A percentile compares a stretch with the other conserved stretches of the same genome.
Evolutionary conservation across 2,329 filamentous ascomycete genomes (phyloP).

Genomic region (Rhynchosporium graminicola): DNA sequence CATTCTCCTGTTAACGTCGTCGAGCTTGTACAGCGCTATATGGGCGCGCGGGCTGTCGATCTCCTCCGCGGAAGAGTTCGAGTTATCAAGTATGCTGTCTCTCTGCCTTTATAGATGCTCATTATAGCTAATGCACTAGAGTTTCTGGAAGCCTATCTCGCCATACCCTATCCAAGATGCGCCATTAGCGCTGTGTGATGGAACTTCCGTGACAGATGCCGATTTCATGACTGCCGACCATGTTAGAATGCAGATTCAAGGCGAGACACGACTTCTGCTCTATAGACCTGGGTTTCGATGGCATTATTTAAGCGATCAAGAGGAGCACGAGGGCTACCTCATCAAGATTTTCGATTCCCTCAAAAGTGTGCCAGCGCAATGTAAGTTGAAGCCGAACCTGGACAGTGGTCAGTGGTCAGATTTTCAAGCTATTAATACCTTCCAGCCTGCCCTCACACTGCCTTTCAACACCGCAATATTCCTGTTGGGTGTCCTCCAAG

Average conservation of each 20-base stretch:
- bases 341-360: not conserved
- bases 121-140: not conserved
- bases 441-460: not conserved
- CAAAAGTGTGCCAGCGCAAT: not conserved
- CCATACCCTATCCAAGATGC: not conserved
- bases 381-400: not conserved
- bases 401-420: not conserved
- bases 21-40: not conserved
- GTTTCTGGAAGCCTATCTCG: not conserved
- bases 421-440: not conserved
- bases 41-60: not conserved
- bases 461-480: conserved; percentile 1
- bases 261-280: conserved; percentile 1
- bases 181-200: not conserved
- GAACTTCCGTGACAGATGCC: not conserved
- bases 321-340: not conserved
- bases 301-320: conserved; percentile 7
- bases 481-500: not conserved
- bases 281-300: conserved; percentile 14
- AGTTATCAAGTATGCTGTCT: not conserved
- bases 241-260: not conserved
- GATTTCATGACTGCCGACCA: not conserved
- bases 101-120: not conserved
- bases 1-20: not conserved
- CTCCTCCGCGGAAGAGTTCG: not conserved